A percentile compares a stretch with the other conserved stretches of the same genome.
These are phyloP conservation scores for Mortierella sp. DNA, from an alignment of 371 early-diverging fungal species.

Conservation along the genomic window DNA sequence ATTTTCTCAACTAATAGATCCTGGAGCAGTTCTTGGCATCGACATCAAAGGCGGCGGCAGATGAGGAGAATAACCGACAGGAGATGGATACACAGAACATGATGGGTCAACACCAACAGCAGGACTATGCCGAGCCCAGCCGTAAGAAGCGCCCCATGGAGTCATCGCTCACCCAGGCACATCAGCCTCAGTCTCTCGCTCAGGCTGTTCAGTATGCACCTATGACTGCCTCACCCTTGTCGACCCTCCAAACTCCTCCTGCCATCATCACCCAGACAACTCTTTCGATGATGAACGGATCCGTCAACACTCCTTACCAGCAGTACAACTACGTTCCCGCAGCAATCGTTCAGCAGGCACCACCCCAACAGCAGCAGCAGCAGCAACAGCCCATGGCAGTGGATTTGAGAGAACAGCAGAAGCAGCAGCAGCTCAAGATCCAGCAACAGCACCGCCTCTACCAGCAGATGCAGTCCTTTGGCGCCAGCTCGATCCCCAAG, in stretches of 20 bases:
- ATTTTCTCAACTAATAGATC: slow-evolving; percentile 23
- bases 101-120: slow-evolving; percentile 14
- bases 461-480: slow-evolving; percentile 52
- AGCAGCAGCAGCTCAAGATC: slow-evolving; percentile 29
- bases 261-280: slow-evolving; percentile 30
- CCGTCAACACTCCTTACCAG: slow-evolving; percentile 11
- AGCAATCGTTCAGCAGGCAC: slow-evolving; percentile 17
- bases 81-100: slow-evolving; percentile 1
- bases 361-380: slow-evolving; percentile 19
- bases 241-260: slow-evolving; percentile 4
- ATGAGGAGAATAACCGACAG: slow-evolving; percentile 21
- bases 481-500: slow-evolving; percentile 29
- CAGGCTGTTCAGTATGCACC: slow-evolving; percentile 23
- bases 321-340: slow-evolving; percentile 20
- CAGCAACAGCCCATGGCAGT: slow-evolving; percentile 20
- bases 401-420: slow-evolving; percentile 28
- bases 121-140: slow-evolving; percentile 12
- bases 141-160: slow-evolving; percentile 53
- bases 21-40: slow-evolving; percentile 51
- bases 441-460: slow-evolving; percentile 45
- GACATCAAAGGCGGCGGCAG: slow-evolving; percentile 49
- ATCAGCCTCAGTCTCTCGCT: slow-evolving; percentile 1
- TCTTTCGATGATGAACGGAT: slow-evolving; percentile 38
- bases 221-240: slow-evolving; percentile 17
- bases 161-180: not conserved